Evolutionary conservation across 495 filamentous ascomycete species (phyloP).

Genomic region (Hyaloscypha bicolor): DNA sequence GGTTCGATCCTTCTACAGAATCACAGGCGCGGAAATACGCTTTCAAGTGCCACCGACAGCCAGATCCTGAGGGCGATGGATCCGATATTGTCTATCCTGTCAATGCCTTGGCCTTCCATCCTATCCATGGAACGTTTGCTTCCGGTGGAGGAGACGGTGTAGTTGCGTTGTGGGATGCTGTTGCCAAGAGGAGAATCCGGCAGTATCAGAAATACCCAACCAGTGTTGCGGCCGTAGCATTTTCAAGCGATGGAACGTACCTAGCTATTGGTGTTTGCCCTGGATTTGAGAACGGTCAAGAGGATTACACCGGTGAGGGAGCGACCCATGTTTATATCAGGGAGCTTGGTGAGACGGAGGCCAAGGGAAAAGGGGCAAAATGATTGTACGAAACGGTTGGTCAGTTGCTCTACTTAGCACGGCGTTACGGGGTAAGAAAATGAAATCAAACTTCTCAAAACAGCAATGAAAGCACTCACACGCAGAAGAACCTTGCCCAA

Average conservation of each 20-base stretch:
- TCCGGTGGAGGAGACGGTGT: constrained; percentile 92
- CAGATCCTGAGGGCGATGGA: constrained; percentile 47
- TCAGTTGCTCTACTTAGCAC: constrained; percentile 28
- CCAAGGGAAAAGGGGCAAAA: constrained; percentile 69
- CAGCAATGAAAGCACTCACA: not conserved
- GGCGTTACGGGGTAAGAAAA: constrained; percentile 25
- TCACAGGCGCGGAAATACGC: constrained; percentile 93
- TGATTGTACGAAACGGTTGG: constrained; percentile 4
- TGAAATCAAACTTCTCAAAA: not conserved
- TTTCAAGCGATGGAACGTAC: constrained; percentile 78
- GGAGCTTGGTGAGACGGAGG: constrained; percentile 83
- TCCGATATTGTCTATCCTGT: constrained; percentile 93
- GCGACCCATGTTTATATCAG: constrained; percentile 76
- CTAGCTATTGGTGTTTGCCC: constrained; percentile 84
- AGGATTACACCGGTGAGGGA: constrained; percentile 70
- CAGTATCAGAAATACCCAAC: constrained; percentile 84
- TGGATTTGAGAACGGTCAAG: constrained; percentile 89
- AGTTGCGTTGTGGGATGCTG: constrained; percentile 94
- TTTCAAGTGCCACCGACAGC: constrained; percentile 94
- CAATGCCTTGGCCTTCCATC: constrained; percentile 92
- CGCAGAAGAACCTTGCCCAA: too few relatives aligned
- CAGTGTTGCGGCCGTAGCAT: constrained; percentile 75
- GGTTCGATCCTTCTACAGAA: constrained; percentile 86
- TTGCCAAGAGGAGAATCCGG: constrained; percentile 84
- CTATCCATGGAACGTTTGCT: constrained; percentile 87